Base-by-base conservation (phyloP, 2,329 filamentous ascomycete species). In the Stagonosporopsis rhizophila region DNA sequence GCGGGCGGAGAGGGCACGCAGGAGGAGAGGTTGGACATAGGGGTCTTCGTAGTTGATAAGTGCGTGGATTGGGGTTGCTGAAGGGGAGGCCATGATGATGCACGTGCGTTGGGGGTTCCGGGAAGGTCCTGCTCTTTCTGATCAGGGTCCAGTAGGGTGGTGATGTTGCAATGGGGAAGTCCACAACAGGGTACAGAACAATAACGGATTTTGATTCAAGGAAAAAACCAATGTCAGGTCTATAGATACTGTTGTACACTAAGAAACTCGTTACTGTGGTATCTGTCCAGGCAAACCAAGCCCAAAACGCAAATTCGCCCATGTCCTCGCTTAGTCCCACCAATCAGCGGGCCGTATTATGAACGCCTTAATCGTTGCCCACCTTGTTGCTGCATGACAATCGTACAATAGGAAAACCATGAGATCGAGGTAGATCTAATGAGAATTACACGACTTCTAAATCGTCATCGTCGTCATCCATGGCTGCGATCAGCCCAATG, bases 21-120 rank as follows among this genome's bases (percentile, higher is more conserved):
- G 75, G 57, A 98, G 88, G 35, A 98, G 84, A 1, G 91, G 91
- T 70, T 97, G 91, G 8, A 98, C 91, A 72, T 98, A 99, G 40
- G 82, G 73, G 72, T 97, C 92, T 68, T 92, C 91, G 76, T 96
- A 97, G 70, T 92, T 84, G 67, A 97, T 81, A 46, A 94, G 75
- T 46, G 90, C 91, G 77, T 91, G 87, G 62, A 92, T 61, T 14
- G 62, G 70, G 23, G 38, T 15, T 12, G 56, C 12, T 14, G 48
- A 22, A 34, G 47, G 17, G 6, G 44, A 40, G 8, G 59, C 59
- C 66, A 68, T 67, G 37, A 19, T 52, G 28, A 28, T 35, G 28
- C 20, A 41, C 42, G 44, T 53, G 12, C 7, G 44, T 48, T 23
- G 7, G 4, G 27, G 14, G 14, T 14, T 23, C 3, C 15, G 23